Evolutionary conservation across 176 grass and related monocot species (phyloP).

Genomic region (Aechmea fasciata): DNA sequence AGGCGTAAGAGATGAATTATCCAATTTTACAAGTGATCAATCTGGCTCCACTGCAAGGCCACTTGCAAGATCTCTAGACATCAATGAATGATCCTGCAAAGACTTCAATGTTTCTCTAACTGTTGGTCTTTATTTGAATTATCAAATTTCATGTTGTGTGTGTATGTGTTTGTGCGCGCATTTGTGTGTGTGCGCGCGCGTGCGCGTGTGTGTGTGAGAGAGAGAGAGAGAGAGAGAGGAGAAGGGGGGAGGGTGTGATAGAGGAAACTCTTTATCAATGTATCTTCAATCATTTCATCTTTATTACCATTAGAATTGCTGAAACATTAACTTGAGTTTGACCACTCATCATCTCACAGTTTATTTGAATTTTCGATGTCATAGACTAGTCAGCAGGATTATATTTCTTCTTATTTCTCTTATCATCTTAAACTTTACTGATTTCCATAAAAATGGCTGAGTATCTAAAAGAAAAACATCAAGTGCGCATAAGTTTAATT

Average conservation of each 20-base stretch:
- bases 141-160: background rate
- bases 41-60: background rate
- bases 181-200: too few relatives aligned
- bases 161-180: background rate
- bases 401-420: too few relatives aligned
- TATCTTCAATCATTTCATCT: background rate
- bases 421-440: too few relatives aligned
- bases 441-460: too few relatives aligned
- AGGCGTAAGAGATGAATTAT: slow-evolving; percentile 1
- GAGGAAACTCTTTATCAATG: background rate
- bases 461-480: too few relatives aligned
- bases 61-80: background rate
- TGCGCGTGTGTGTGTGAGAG: background rate
- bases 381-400: too few relatives aligned
- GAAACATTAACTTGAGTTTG: too few relatives aligned
- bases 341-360: too few relatives aligned
- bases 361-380: too few relatives aligned
- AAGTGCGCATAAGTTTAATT: too few relatives aligned
- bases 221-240: background rate
- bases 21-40: background rate
- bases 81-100: background rate
- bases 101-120: background rate
- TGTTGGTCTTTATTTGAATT: background rate
- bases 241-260: too few relatives aligned
- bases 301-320: background rate